Evolutionary conservation across 225 moss, liverwort and hornwort species (phyloP).

Genomic region (Physcomitrellopsis africana): DNA sequence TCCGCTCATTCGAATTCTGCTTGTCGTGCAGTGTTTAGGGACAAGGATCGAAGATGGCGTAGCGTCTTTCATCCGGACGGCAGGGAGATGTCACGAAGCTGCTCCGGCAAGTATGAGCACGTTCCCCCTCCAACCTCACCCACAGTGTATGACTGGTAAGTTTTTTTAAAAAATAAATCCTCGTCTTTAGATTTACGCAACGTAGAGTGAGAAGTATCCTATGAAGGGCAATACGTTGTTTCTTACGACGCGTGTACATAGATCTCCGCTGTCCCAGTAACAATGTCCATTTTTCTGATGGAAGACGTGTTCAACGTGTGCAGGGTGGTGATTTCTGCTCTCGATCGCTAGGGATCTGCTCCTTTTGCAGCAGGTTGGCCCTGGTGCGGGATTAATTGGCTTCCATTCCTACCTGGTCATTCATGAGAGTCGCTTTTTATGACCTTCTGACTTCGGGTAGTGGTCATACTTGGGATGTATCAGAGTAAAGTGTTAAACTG

Average conservation of each 20-base stretch:
- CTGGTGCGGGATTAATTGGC: background rate
- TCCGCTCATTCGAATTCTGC: background rate
- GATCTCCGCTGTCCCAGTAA: background rate
- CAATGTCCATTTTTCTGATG: slow-evolving; percentile 29
- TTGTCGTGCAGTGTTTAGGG: slow-evolving; percentile 42
- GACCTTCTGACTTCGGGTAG: slow-evolving; percentile 23
- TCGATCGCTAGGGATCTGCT: slow-evolving; percentile 45
- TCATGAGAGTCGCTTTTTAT: slow-evolving; percentile 33
- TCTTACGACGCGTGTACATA: no score
- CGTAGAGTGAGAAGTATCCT: background rate
- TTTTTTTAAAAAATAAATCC: no score
- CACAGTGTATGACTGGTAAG: slow-evolving; percentile 69
- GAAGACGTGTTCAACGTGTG: background rate
- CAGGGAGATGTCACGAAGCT: slow-evolving; percentile 51
- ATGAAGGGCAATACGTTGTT: background rate
- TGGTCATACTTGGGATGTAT: background rate
- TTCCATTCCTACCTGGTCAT: slow-evolving; percentile 15
- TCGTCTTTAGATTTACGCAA: background rate
- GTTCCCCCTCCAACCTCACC: slow-evolving; percentile 55
- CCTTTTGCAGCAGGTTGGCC: background rate
- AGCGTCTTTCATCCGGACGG: slow-evolving; percentile 61
- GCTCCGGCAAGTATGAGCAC: slow-evolving; percentile 50
- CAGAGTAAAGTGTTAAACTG: background rate
- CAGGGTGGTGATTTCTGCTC: slow-evolving; percentile 72
- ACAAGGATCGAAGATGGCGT: slow-evolving; percentile 60